These are phyloP conservation scores for Dactylellina haptotyla DNA, from an alignment of 2,329 filamentous ascomycete species.

Conservation along the genomic window DNA sequence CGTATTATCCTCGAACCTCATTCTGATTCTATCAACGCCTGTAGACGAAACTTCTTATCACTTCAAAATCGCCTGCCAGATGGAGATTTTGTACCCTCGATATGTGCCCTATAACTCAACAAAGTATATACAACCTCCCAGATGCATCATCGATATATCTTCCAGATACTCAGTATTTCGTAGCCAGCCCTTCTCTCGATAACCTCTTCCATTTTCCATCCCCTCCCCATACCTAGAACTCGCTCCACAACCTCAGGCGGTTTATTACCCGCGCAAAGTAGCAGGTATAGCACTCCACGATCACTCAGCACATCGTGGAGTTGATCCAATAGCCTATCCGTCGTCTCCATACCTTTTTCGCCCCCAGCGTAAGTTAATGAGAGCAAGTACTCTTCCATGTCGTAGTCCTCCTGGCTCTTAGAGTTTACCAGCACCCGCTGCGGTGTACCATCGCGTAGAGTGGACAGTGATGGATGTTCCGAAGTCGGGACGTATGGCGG, in stretches of 20 bases:
- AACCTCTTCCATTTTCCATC: slow-evolving; percentile 81
- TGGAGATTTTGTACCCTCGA: too few species aligned
- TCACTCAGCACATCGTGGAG: slow-evolving; percentile 72
- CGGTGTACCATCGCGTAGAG: slow-evolving; percentile 46
- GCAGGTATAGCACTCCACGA: slow-evolving; percentile 83
- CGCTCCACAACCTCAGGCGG: slow-evolving; percentile 76
- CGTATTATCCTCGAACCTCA: too few species aligned
- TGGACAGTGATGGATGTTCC: slow-evolving; percentile 70
- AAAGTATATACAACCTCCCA: background rate
- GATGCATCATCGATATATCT: slow-evolving; percentile 80
- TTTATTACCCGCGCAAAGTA: slow-evolving; percentile 90
- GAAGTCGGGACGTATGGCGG: slow-evolving; percentile 94
- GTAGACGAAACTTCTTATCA: too few species aligned
- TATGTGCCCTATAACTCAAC: background rate
- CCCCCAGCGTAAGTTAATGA: slow-evolving; percentile 90
- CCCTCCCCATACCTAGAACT: slow-evolving; percentile 68
- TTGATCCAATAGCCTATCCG: slow-evolving; percentile 77
- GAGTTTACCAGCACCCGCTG: slow-evolving; percentile 57
- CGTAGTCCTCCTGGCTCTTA: slow-evolving; percentile 66
- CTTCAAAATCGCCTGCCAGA: too few species aligned
- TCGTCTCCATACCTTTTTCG: slow-evolving; percentile 91
- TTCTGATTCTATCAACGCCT: too few species aligned
- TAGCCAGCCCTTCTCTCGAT: slow-evolving; percentile 84
- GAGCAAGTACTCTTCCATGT: slow-evolving; percentile 83
- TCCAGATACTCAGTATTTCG: slow-evolving; percentile 90